These are phyloP conservation scores for Balansia obtecta DNA, from an alignment of 2,329 filamentous ascomycete species.

Conservation along the genomic window DNA sequence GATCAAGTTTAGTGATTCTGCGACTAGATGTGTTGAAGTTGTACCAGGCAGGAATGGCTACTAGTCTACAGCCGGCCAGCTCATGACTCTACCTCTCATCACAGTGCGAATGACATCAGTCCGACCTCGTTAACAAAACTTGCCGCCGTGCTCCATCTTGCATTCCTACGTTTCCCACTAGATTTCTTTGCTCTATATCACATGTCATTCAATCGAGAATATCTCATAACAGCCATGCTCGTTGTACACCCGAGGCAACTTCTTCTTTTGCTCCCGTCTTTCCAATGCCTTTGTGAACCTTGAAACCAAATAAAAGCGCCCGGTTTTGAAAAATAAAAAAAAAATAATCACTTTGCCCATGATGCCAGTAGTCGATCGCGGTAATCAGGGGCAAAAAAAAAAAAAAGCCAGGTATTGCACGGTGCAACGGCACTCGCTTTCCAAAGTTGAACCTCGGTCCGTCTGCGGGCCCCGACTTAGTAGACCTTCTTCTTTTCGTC, in stretches of 20 bases:
- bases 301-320: slow-evolving; percentile 3
- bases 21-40: too few species aligned
- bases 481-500: slow-evolving; percentile 99
- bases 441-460: neutral
- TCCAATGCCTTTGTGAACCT: slow-evolving; percentile 2
- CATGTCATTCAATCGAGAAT: slow-evolving; percentile 1
- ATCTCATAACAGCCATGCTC: slow-evolving; percentile 8
- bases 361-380: neutral
- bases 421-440: neutral
- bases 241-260: slow-evolving; percentile 1
- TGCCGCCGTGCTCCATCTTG: neutral
- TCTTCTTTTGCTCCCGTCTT: neutral
- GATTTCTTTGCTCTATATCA: slow-evolving; percentile 2
- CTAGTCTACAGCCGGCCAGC: too few species aligned
- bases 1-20: too few species aligned
- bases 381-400: neutral
- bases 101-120: too few species aligned
- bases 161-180: neutral
- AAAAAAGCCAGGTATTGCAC: slow-evolving; percentile 11
- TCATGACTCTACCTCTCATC: too few species aligned
- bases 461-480: slow-evolving; percentile 29
- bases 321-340: too few species aligned
- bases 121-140: neutral
- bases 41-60: too few species aligned
- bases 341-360: neutral